These are phyloP conservation scores for Xerocomellus dryophilus DNA, from an alignment of 768 basidiomycete genomes.

Conservation along the genomic window DNA sequence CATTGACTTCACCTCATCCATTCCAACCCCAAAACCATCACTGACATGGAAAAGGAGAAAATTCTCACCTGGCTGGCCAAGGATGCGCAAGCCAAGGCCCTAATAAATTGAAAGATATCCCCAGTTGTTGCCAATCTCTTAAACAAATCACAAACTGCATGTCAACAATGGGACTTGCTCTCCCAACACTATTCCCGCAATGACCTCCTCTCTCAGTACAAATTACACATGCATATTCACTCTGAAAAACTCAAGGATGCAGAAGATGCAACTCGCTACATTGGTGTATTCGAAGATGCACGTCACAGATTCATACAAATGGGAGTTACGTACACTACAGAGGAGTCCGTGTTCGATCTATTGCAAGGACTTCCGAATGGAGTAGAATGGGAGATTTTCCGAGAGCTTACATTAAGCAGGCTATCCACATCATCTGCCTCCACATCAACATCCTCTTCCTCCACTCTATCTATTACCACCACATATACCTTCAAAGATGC, in stretches of 20 bases:
- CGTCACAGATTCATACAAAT: background rate
- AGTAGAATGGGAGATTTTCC: background rate
- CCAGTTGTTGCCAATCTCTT: rapidly evolving
- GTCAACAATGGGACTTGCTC: background rate
- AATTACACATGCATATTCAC: rapidly evolving
- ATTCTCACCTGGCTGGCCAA: background rate
- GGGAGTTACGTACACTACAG: background rate
- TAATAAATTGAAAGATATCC: background rate
- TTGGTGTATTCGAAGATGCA: background rate
- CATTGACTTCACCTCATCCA: background rate
- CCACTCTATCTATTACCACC: no score
- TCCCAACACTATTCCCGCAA: rapidly evolving
- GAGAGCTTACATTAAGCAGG: background rate
- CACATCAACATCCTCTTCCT: background rate
- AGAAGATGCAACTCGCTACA: background rate
- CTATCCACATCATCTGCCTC: background rate
- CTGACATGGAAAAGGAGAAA: background rate
- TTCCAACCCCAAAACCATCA: background rate
- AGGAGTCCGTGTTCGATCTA: background rate
- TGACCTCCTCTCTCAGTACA: background rate
- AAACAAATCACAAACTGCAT: rapidly evolving
- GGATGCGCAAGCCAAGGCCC: background rate
- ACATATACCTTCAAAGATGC: background rate
- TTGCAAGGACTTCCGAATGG: background rate
- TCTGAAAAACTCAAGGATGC: background rate